Evolutionary conservation across 805 yeast species (phyloP).

Genomic region (Candida pseudofarinosa): DNA sequence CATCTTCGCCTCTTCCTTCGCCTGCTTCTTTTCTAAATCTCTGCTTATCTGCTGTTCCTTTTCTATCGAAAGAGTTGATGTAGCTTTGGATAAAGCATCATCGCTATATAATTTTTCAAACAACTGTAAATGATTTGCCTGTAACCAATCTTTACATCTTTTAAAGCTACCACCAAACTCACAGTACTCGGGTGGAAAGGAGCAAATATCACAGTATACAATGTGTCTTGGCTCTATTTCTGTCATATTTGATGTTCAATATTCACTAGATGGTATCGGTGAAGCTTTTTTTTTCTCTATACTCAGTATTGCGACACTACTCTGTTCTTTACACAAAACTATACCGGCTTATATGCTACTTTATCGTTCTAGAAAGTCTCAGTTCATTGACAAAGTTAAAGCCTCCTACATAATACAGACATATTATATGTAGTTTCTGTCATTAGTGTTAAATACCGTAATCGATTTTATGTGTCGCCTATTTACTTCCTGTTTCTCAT

Average conservation of each 20-base stretch:
- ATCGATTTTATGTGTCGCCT: too few relatives aligned
- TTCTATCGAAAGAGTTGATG: conserved; percentile 62
- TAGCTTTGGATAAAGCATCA: conserved; percentile 52
- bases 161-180: conserved; percentile 82
- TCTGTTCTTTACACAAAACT: background rate
- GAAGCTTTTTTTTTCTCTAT: conserved; percentile 9
- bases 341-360: too few relatives aligned
- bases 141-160: conserved; percentile 82
- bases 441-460: too few relatives aligned
- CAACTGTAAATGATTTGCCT: conserved; percentile 52
- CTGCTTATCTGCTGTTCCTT: conserved; percentile 79
- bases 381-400: too few relatives aligned
- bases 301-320: conserved; percentile 13
- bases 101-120: conserved; percentile 59
- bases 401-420: too few relatives aligned
- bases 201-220: conserved; percentile 72
- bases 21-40: conserved; percentile 79
- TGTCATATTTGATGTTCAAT: conserved; percentile 16
- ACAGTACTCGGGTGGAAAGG: conserved; percentile 87
- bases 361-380: too few relatives aligned
- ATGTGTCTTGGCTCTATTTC: conserved; percentile 34
- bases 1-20: conserved; percentile 78
- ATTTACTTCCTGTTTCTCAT: too few relatives aligned
- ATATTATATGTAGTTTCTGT: too few relatives aligned
- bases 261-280: conserved; percentile 2